Conservation (phyloP, 331 rosid genomes). For the Cydonia oblonga region DNA sequence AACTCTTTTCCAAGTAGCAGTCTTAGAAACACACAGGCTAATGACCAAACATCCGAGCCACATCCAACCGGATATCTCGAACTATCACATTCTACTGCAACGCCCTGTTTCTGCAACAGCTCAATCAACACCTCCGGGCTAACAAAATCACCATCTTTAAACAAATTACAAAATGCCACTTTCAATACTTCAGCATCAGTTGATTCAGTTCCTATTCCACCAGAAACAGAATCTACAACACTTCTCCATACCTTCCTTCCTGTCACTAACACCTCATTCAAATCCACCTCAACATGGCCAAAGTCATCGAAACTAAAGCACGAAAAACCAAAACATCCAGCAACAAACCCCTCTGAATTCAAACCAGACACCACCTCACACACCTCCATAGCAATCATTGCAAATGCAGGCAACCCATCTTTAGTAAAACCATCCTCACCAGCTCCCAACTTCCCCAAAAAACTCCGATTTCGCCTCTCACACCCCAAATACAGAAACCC, state of each 20-base stretch:
- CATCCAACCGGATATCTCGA: conserved; percentile 25
- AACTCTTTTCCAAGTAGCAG: conserved; percentile 46
- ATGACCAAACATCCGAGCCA: conserved; percentile 70
- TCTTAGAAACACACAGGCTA: conserved; percentile 47
- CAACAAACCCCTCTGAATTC: conserved; percentile 47
- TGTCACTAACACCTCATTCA: conserved; percentile 44
- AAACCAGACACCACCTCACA: conserved; percentile 55
- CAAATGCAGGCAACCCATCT: conserved; percentile 32
- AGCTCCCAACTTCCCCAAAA: conserved; percentile 32
- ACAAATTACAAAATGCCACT: conserved; percentile 18
- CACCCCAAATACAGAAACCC: conserved; percentile 53
- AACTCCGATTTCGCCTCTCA: conserved; percentile 23
- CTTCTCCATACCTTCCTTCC: conserved; percentile 36
- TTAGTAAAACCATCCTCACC: conserved; percentile 25
- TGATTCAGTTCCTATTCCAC: conserved; percentile 1
- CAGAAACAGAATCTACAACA: conserved; percentile 23
- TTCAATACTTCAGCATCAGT: conserved; percentile 15
- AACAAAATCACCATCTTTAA: conserved; percentile 24
- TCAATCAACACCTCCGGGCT: conserved; percentile 59
- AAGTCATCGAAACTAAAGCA: conserved; percentile 58
- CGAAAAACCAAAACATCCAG: conserved; percentile 45
- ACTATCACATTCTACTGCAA: conserved; percentile 22
- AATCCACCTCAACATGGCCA: conserved; percentile 46
- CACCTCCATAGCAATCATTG: conserved; percentile 34
- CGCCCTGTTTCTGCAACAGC: conserved; percentile 33